Evolutionary conservation across 805 yeast species (phyloP).

Genomic region (Isabelozyma heimii): DNA sequence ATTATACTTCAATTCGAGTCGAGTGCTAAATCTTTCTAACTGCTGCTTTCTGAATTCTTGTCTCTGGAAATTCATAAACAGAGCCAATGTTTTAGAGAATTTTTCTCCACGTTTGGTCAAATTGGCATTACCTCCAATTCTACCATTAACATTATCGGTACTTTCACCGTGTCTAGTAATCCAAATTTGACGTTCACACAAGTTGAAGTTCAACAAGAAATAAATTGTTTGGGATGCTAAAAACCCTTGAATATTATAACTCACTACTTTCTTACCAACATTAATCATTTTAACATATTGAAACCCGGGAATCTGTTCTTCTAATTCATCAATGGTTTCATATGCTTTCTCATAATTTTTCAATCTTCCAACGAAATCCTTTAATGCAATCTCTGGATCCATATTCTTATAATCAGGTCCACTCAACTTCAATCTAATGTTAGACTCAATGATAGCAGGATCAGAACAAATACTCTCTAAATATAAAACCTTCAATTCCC

Average conservation of each 20-base stretch:
- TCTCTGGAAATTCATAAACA: slow-evolving; percentile 71
- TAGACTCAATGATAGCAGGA: slow-evolving; percentile 72
- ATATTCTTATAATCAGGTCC: slow-evolving; percentile 92
- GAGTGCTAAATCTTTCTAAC: slow-evolving; percentile 48
- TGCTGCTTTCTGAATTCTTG: slow-evolving; percentile 64
- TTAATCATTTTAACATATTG: slow-evolving; percentile 95
- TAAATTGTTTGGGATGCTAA: slow-evolving; percentile 91
- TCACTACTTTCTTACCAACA: slow-evolving; percentile 91
- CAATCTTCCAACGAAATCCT: slow-evolving; percentile 79
- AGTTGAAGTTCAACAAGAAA: slow-evolving; percentile 83
- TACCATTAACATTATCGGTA: slow-evolving; percentile 77
- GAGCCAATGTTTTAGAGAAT: slow-evolving; percentile 70
- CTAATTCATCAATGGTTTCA: slow-evolving; percentile 82
- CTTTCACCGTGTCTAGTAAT: slow-evolving; percentile 95
- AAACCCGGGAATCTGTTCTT: slow-evolving; percentile 62
- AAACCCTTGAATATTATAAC: slow-evolving; percentile 83
- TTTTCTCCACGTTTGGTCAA: slow-evolving; percentile 76
- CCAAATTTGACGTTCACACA: slow-evolving; percentile 89
- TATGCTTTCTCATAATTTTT: slow-evolving; percentile 84
- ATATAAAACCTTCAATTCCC: slow-evolving; percentile 73
- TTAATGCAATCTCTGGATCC: slow-evolving; percentile 76
- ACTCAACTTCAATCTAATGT: slow-evolving; percentile 77
- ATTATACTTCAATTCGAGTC: slow-evolving; percentile 43
- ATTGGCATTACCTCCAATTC: slow-evolving; percentile 88
- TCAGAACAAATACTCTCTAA: slow-evolving; percentile 88